Base-by-base conservation (phyloP, 2,329 filamentous ascomycete genomes). In the Alternaria postmessia region DNA sequence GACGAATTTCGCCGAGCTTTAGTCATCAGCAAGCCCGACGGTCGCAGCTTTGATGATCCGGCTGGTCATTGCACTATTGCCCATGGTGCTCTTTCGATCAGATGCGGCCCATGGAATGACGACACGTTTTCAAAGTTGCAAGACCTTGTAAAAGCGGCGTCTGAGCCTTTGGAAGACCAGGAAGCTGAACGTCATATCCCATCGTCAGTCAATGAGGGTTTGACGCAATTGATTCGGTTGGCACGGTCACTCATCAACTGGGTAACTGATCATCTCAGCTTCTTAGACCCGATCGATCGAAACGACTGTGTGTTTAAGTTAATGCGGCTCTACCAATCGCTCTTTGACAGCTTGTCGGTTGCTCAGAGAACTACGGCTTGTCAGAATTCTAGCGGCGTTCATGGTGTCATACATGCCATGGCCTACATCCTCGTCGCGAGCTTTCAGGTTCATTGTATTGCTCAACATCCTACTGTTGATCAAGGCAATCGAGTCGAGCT, bases 31-130 rank as follows among this genome's bases (percentile, higher is more conserved):
- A 54, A 48, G 16, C 26, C 47, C 1, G 54, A 49, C 22, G 8
- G 60, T 44, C 70, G 83, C 41, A 72, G 85, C 63, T 60, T 87
- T 26, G 82, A 86, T 60, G 66, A 73, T 30, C 66, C 71, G 49
- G 72, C 74, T 38, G 81, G 82, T 14, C 70, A 76, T 51, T 68
- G 73, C 78, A 52, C 67, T 6, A 74, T 87, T 20, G 64, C 68
- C 7, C 62, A 81, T 32, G 71, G 71, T 14, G 70, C 75, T 22
- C 66, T 71, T 32, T 70, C 59, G 3, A 73, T 80, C 58, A 76
- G 77, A 54, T 88, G 86, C 81, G 80, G 82, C 26, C 69, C 81
- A 4, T 89, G 87, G 87, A 84, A 81, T 53, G 86, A 88, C 49
- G 79, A 81, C 12, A 82, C 86, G 1, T 84, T 81, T 30, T 81